Percentiles rank a stretch among this genome's conserved stretches.
Conservation (phyloP, 202 grass and related monocot species). For the Alloteropsis angusta region DNA sequence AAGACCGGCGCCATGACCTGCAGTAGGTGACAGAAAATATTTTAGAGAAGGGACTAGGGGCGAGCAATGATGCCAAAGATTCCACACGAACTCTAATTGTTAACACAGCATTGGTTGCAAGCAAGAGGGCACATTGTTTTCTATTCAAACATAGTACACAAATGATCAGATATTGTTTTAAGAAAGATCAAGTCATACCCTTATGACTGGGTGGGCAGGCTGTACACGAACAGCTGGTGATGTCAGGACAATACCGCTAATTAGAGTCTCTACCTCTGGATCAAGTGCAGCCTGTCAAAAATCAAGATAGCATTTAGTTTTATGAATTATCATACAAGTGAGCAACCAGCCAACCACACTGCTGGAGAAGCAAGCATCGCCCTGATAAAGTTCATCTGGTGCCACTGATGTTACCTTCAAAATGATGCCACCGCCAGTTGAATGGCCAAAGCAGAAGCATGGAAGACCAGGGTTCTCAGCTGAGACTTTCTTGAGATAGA, state of each 20-base stretch:
- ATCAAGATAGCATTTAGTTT: neutral
- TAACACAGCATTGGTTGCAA: neutral
- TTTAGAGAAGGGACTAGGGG: neutral
- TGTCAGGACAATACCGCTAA: conserved; percentile 64
- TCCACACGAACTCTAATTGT: neutral
- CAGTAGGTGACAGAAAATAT: neutral
- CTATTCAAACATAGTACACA: neutral
- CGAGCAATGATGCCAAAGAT: neutral
- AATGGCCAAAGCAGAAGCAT: conserved; percentile 86
- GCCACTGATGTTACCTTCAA: conserved; percentile 49
- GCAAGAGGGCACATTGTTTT: neutral
- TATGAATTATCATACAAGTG: neutral
- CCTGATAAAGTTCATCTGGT: neutral
- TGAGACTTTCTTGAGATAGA: conserved; percentile 59
- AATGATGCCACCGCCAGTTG: conserved; percentile 80
- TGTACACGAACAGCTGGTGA: conserved; percentile 81
- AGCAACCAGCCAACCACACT: neutral
- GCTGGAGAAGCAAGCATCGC: neutral
- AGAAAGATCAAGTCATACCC: conserved; percentile 22
- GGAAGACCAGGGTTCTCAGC: conserved; percentile 55
- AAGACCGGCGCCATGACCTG: conserved; percentile 68
- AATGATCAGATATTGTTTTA: neutral
- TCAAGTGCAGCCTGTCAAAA: conserved; percentile 59
- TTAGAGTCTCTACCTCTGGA: conserved; percentile 46
- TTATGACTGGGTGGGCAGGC: conserved; percentile 61